Evolutionary conservation across 441 rosid species (phyloP), one percentile per base, ranked within the genome.

Genomic region (Populus trichocarpa): DNA sequence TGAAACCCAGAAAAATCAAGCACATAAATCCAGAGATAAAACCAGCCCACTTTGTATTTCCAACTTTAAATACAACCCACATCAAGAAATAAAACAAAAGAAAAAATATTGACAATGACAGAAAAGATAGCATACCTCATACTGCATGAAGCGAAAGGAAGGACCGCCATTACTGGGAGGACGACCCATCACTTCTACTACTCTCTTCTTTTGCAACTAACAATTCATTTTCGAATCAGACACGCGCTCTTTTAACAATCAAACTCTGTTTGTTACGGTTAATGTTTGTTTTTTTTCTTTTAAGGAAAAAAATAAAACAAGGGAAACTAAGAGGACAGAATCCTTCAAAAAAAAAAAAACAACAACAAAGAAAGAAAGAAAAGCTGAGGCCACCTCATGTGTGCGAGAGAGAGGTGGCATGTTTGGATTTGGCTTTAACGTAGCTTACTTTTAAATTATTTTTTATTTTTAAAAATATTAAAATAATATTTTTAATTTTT

Each of bases 161-260:
- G 99, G 98, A 78, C 93, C 95, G 36, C 98, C 98, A 80, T 90
- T 92, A 79, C 93, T 90, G 70, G 98, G 97, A 79, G 97, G 99
- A 14, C 98, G 93, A 77, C 97, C 99, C 99, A 95, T 89, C 14
- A 10, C 66, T 9, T 61, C 66, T 9, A 9, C 66, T 9, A 20
- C 23, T 30, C 42, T 13, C 8, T 61, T 61, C 66, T 22, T 61
- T 12, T 2, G 18, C 16, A 12, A 40, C 33, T 30, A 40, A 3
- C 42, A 70, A 71, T 36, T 20, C 32, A 59, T 63, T 22, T 57
- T n/a, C 67, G 72, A 69, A 76, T 35, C 28, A 61, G 76, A 64
- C 9, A 6, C 33, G 22, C 64, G 14, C 28, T 61, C 5, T 61
- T 61, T 61, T 22, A 61, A 22, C 66, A 61, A 22, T 61, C 12